Conservation (phyloP, 192 early-diverging fungal genomes). For the Backusella tuberculispora region DNA sequence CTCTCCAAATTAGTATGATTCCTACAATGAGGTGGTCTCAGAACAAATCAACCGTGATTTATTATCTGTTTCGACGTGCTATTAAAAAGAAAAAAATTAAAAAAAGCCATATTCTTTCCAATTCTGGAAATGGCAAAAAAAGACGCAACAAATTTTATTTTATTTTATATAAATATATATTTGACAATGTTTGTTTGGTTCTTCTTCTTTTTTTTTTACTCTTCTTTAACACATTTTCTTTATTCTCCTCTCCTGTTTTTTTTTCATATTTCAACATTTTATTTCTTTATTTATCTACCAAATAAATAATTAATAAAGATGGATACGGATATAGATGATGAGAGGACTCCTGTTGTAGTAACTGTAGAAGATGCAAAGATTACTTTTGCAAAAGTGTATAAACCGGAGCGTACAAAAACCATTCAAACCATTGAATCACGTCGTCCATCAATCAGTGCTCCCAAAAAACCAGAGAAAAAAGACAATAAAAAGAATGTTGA, state of each 20-base stretch:
- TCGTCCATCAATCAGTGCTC: slow-evolving; percentile 33
- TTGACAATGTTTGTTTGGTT: too few species aligned
- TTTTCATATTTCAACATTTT: background rate
- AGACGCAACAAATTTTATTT: background rate
- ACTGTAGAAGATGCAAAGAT: slow-evolving; percentile 30
- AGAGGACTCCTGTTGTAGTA: background rate
- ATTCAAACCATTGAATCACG: slow-evolving; percentile 26
- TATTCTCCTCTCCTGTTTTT: background rate
- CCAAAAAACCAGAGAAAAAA: slow-evolving; percentile 24
- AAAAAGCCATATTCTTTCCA: background rate
- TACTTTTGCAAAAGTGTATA: slow-evolving; percentile 27
- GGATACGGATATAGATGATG: background rate
- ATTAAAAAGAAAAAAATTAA: background rate
- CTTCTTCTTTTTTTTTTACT: background rate
- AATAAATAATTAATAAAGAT: background rate
- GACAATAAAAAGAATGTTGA: slow-evolving; percentile 45
- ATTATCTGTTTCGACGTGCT: slow-evolving; percentile 1
- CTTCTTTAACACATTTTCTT: background rate
- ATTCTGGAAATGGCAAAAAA: background rate
- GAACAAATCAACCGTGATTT: slow-evolving; percentile 8
- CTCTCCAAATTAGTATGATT: background rate
- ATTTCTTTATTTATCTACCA: background rate
- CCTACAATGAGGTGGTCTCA: background rate
- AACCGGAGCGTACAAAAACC: slow-evolving; percentile 31
- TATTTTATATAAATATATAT: slow-evolving; percentile 3